These are phyloP conservation scores for Penicillium palitans DNA, from an alignment of 2,329 filamentous ascomycete genomes.

Conservation along the genomic window DNA sequence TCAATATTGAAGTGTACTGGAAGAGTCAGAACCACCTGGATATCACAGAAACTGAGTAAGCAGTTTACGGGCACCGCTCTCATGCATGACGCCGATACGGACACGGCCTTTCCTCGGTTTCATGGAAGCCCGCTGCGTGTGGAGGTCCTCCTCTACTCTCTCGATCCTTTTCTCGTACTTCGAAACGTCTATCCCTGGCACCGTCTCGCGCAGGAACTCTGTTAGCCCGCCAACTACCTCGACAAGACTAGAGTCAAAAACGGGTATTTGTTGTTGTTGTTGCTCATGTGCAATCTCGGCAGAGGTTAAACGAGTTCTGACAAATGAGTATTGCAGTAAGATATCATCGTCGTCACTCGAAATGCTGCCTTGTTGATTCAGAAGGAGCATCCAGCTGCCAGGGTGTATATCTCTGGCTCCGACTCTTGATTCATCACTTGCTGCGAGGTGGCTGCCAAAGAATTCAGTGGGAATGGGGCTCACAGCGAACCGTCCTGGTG, in stretches of 20 bases:
- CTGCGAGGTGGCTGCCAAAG: neutral
- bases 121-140: neutral
- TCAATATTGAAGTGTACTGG: too few species aligned
- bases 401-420: conserved; percentile 10
- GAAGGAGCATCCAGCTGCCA: conserved; percentile 15
- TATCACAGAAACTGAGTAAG: too few species aligned
- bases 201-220: conserved; percentile 16
- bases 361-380: conserved; percentile 7
- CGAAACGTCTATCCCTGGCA: conserved; percentile 9
- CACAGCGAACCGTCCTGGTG: neutral
- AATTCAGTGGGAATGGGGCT: neutral
- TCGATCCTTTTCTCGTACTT: conserved; percentile 12
- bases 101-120: too few species aligned
- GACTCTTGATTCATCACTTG: conserved; percentile 3
- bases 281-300: neutral
- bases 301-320: conserved; percentile 3
- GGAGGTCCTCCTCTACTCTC: conserved; percentile 1
- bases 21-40: too few species aligned
- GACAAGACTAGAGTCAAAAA: neutral
- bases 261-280: too few species aligned
- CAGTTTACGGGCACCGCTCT: too few species aligned
- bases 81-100: too few species aligned
- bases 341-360: neutral
- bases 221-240: conserved; percentile 18
- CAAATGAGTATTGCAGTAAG: conserved; percentile 19